Evolutionary conservation across 208 protist species (phyloP).

Genomic region (Angomonas ambiguus): DNA sequence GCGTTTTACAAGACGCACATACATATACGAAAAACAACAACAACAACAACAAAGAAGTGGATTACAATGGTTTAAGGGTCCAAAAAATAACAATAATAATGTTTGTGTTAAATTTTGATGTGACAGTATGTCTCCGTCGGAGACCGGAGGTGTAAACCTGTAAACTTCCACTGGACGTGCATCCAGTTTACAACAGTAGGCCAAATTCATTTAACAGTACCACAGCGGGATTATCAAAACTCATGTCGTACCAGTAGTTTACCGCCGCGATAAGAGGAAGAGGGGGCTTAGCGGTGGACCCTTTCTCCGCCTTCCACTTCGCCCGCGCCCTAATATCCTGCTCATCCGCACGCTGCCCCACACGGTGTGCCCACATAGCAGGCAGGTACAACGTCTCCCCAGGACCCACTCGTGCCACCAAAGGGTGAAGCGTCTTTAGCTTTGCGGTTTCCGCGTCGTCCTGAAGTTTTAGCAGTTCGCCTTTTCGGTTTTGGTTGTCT

Average conservation of each 20-base stretch:
- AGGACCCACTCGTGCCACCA: slow-evolving; percentile 67
- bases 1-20: too few species aligned
- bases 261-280: slow-evolving; percentile 85
- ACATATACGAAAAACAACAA: background rate
- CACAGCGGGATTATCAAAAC: slow-evolving; percentile 72
- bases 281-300: background rate
- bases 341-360: slow-evolving; percentile 80
- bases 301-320: slow-evolving; percentile 9
- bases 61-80: background rate
- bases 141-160: too few species aligned
- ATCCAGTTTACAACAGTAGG: slow-evolving; percentile 47
- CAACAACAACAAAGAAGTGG: background rate
- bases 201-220: slow-evolving; percentile 83
- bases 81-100: too few species aligned
- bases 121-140: too few species aligned
- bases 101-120: too few species aligned
- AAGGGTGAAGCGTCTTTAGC: slow-evolving; percentile 36
- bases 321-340: slow-evolving; percentile 38
- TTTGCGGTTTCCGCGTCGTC: background rate
- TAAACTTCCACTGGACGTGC: too few species aligned
- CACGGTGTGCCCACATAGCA: slow-evolving; percentile 87
- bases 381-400: slow-evolving; percentile 91
- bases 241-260: slow-evolving; percentile 94
- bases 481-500: slow-evolving; percentile 24
- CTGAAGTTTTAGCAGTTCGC: background rate